A percentile compares a stretch with the other conserved stretches of the same genome.
These are phyloP conservation scores for Verticillium isaacii DNA, from an alignment of 2,329 filamentous ascomycete species.

Conservation along the genomic window DNA sequence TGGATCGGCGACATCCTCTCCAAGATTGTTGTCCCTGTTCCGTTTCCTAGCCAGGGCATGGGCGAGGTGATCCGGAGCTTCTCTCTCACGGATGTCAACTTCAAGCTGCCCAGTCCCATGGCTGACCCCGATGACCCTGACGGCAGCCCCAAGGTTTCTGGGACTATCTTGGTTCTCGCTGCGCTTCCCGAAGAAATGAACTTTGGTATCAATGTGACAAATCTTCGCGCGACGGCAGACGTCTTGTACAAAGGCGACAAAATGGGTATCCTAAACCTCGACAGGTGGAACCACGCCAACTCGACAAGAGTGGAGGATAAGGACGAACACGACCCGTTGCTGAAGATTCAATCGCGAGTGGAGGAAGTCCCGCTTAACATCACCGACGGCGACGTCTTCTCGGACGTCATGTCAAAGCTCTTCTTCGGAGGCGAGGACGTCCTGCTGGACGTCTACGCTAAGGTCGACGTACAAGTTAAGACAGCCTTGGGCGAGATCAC, in stretches of 20 bases:
- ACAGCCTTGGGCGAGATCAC: slow-evolving; percentile 79
- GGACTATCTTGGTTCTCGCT: slow-evolving; percentile 74
- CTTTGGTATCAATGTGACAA: slow-evolving; percentile 73
- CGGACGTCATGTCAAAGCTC: slow-evolving; percentile 73
- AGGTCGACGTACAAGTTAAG: slow-evolving; percentile 75
- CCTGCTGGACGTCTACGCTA: slow-evolving; percentile 69
- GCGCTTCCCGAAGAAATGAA: slow-evolving; percentile 81
- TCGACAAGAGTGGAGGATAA: slow-evolving; percentile 64
- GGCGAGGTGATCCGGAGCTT: slow-evolving; percentile 85
- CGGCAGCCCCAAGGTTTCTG: slow-evolving; percentile 74
- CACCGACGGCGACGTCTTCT: slow-evolving; percentile 73
- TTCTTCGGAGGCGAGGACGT: slow-evolving; percentile 69
- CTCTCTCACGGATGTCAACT: slow-evolving; percentile 78
- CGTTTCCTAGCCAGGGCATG: slow-evolving; percentile 76
- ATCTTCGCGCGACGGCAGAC: slow-evolving; percentile 71
- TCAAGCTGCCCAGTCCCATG: slow-evolving; percentile 75
- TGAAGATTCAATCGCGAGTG: slow-evolving; percentile 74
- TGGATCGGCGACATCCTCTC: slow-evolving; percentile 81
- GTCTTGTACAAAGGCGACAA: slow-evolving; percentile 74
- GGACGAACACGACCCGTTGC: slow-evolving; percentile 51
- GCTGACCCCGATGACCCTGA: slow-evolving; percentile 71
- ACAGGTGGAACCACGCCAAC: slow-evolving; percentile 78
- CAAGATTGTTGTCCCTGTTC: slow-evolving; percentile 77
- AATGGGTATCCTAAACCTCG: slow-evolving; percentile 74
- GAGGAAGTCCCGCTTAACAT: slow-evolving; percentile 77